Evolutionary conservation across 495 filamentous ascomycete species (phyloP), one percentile per base, ranked within the genome.

Genomic region (Hypoxylon perforatum): DNA sequence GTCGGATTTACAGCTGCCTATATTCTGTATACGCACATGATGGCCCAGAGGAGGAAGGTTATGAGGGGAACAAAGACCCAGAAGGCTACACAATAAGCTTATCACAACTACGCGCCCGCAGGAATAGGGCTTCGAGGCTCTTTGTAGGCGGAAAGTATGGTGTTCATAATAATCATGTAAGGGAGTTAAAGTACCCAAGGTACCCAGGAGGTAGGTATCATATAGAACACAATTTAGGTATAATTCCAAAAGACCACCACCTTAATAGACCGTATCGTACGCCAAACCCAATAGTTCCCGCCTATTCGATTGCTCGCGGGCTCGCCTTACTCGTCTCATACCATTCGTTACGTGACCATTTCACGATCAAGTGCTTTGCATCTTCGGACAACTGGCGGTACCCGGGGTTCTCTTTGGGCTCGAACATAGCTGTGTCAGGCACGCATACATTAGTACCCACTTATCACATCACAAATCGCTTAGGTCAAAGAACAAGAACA

Each of bases 11-110:
- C 69, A 95, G 94, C 93, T 18, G 89, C 91, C 19, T 94, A 93
- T 68, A 86, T 96, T 52, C 82, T 98, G 57, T 98, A 93, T 73
- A 91, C 91, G 19, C 91, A 98, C 78, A 98, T 99, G 95, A 91
- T 98, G 77, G 79, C 82, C 45, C 96, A 98, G 84, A 82, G 94
- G 63, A 82, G 87, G 51, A 96, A 91, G 86, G 85, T 90, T 61
- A 84, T 90, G 80, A 83, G 81, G 68, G 84, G 82, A 42, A 84
- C 88, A 70, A 70, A 77, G 49, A 41, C 51, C 5, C 45, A 71
- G 64, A 68, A 78, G 71, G 70, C 76, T 41, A 42, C 71, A 18
- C 57, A 58, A 44, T 62, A 61, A 51, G 61, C 6, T 12, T 51
- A 4, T 2, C 18, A 36, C 3, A 10, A 8, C 21, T 25, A 36